phyloP scores from a whole-genome alignment of 2,329 filamentous ascomycete species.

The Xylaria polymorpha region DNA sequence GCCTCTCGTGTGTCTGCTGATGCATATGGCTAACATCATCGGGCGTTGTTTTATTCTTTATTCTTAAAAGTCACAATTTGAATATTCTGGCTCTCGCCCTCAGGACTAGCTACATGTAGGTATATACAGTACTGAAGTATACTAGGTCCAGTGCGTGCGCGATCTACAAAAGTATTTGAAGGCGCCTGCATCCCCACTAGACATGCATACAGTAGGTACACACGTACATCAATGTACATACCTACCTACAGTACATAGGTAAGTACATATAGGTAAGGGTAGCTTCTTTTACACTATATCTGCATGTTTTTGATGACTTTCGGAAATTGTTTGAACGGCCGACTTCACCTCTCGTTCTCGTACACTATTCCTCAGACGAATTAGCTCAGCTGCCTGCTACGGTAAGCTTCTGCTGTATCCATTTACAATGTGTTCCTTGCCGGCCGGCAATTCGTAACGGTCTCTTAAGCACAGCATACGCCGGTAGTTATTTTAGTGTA shows the following conservation, averaged over 20 bases:
- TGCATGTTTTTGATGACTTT: neutral
- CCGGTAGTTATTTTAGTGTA: constrained; percentile 33
- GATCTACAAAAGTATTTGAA: neutral
- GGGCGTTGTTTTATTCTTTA: neutral
- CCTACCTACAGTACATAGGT: no score
- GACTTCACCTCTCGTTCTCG: neutral
- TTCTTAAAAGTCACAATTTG: neutral
- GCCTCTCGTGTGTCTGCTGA: neutral
- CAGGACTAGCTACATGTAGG: neutral
- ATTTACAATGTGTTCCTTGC: constrained; percentile 9
- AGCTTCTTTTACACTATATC: neutral
- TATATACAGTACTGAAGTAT: neutral
- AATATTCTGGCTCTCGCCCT: neutral
- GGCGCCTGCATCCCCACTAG: neutral
- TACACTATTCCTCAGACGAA: neutral
- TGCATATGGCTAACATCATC: neutral
- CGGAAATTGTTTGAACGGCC: neutral
- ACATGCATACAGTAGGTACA: neutral
- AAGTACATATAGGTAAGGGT: neutral
- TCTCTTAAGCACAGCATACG: constrained; percentile 29
- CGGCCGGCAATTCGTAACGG: constrained; percentile 30
- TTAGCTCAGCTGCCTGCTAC: neutral
- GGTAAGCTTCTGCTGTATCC: neutral
- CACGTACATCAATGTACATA: neutral
- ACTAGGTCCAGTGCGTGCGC: neutral